Conservation (phyloP, 2,329 filamentous ascomycete species). For the Ceratocystis ficicola region DNA sequence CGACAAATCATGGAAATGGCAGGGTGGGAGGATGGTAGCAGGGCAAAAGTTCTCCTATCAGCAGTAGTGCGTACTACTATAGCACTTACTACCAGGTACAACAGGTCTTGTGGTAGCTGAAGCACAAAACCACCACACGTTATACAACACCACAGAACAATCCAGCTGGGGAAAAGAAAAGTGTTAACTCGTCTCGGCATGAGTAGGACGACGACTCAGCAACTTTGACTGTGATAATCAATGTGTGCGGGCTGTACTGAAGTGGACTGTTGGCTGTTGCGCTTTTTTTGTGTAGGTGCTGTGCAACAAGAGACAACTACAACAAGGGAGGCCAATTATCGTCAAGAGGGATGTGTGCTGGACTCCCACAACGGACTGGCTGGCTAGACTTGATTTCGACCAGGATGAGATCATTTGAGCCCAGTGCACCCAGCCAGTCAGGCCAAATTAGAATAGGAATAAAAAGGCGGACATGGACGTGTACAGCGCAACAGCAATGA, state of each 20-base stretch:
- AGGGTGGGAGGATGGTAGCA: neutral
- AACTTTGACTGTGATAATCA: neutral
- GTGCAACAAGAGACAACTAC: neutral
- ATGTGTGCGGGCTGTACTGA: neutral
- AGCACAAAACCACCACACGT: constrained; percentile 6
- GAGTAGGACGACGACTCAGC: neutral
- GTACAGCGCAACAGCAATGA: neutral
- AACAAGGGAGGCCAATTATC: neutral
- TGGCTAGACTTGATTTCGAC: neutral
- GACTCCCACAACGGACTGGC: neutral
- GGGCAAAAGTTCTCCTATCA: neutral
- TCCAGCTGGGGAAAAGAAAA: neutral
- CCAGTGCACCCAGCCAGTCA: neutral
- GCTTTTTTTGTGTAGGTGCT: neutral
- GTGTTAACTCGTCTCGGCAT: neutral
- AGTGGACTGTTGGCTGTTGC: neutral
- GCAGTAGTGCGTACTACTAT: neutral
- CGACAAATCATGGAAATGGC: constrained; percentile 8
- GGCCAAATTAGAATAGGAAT: neutral
- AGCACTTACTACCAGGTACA: neutral
- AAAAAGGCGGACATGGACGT: too few species aligned
- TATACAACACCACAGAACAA: neutral
- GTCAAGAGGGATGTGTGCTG: neutral
- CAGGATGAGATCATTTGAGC: neutral
- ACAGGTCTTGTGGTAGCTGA: neutral